Evolutionary conservation across 495 filamentous ascomycete genomes (phyloP).

Genomic region (Aspergillus saccharolyticus): DNA sequence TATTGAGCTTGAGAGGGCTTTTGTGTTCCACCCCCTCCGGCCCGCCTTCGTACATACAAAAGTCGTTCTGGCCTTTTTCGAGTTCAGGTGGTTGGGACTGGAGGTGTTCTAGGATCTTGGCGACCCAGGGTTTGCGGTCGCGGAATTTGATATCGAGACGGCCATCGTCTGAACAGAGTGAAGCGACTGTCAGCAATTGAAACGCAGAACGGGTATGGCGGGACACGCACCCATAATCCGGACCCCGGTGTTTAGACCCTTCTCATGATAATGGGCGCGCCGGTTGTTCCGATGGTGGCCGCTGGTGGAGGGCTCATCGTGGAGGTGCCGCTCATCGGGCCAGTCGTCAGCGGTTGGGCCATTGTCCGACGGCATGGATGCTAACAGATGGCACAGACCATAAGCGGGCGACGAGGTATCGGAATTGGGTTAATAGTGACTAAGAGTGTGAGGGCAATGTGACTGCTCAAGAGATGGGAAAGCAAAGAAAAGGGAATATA

Average conservation of each 20-base stretch:
- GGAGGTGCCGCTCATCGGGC: slow-evolving; percentile 2
- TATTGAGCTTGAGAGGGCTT: slow-evolving; percentile 55
- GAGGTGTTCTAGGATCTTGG: slow-evolving; percentile 52
- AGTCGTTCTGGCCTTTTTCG: not conserved
- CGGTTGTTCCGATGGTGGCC: not conserved
- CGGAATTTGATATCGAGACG: slow-evolving; percentile 72
- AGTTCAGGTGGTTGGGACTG: slow-evolving; percentile 47
- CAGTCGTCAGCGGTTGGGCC: slow-evolving; percentile 5
- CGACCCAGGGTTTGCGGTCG: slow-evolving; percentile 57
- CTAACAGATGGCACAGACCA: not conserved
- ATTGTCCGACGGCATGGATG: slow-evolving; percentile 3
- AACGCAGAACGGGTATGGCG: not conserved
- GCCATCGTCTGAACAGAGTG: slow-evolving; percentile 48
- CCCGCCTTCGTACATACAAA: not conserved
- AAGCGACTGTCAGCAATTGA: not conserved
- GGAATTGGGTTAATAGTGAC: not conserved
- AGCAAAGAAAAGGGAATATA: not conserved
- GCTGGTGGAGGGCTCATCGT: not conserved
- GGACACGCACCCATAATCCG: slow-evolving; percentile 18
- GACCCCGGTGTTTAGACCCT: slow-evolving; percentile 18
- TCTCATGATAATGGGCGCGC: slow-evolving; percentile 3
- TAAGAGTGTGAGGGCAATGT: not conserved
- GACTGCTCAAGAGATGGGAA: not conserved
- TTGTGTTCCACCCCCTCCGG: slow-evolving; percentile 39
- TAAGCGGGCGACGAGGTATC: not conserved